Evolutionary conservation across 495 filamentous ascomycete species (phyloP).

Genomic region (Staphylotrichum longicolle): DNA sequence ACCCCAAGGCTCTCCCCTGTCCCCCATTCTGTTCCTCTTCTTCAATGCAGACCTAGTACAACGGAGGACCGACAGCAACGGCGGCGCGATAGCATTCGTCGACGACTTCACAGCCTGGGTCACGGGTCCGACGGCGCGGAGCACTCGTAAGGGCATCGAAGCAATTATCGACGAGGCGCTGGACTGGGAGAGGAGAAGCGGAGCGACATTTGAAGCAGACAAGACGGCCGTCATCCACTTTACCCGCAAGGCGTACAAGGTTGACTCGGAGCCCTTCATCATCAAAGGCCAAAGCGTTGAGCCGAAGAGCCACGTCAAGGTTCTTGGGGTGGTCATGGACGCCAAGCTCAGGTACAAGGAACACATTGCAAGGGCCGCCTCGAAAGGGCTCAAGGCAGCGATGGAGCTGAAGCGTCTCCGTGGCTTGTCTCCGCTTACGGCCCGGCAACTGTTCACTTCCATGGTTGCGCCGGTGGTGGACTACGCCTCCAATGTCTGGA

Average conservation of each 20-base stretch:
- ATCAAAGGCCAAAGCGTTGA: conserved; percentile 1
- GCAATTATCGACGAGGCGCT: neutral
- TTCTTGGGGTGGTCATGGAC: conserved; percentile 4
- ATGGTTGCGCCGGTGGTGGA: conserved; percentile 36
- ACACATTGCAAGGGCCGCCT: conserved; percentile 29
- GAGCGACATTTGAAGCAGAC: neutral
- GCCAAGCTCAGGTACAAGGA: conserved; percentile 18
- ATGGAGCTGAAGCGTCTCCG: conserved; percentile 36
- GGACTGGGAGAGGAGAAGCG: neutral
- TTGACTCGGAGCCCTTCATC: neutral
- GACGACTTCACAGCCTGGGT: conserved; percentile 12
- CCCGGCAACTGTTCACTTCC: conserved; percentile 33
- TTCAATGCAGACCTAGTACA: conserved; percentile 16
- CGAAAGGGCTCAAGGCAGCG: conserved; percentile 34
- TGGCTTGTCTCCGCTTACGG: conserved; percentile 32
- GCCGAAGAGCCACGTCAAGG: conserved; percentile 1
- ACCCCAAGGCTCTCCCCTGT: no score
- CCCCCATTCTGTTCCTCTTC: conserved; percentile 10
- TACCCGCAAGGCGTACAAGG: neutral
- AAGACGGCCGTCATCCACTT: neutral
- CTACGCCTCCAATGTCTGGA: conserved; percentile 39
- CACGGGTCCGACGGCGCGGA: neutral
- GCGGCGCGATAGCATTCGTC: conserved; percentile 11
- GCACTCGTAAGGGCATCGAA: conserved; percentile 1
- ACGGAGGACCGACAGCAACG: conserved; percentile 2